phyloP scores from a whole-genome alignment of 352 stramenopile species.

The Thraustochytrium striatum region DNA sequence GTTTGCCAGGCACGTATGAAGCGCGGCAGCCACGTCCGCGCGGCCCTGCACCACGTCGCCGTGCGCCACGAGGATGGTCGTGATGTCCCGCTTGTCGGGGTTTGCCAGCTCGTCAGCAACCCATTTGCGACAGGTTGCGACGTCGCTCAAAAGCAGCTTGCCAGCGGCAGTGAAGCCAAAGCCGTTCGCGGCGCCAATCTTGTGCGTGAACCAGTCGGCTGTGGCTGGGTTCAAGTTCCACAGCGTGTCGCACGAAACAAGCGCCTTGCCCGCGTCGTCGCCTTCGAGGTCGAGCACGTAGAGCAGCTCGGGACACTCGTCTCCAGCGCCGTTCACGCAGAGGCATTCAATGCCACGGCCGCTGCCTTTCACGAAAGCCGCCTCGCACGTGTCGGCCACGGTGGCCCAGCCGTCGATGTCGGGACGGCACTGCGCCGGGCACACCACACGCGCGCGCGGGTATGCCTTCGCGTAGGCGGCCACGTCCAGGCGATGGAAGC shows the following conservation, averaged over 20 bases:
- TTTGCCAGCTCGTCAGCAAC: neutral
- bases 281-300: conserved; percentile 17
- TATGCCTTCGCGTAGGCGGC: neutral
- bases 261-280: neutral
- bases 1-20: too few relatives aligned
- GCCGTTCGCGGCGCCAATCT: conserved; percentile 11
- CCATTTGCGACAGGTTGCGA: neutral
- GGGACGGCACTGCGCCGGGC: neutral
- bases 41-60: neutral
- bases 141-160: neutral
- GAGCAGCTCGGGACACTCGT: neutral
- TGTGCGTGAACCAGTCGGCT: neutral
- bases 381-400: neutral
- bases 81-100: neutral
- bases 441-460: conserved; percentile 3
- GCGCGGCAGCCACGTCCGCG: too few relatives aligned
- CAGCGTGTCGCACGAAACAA: conserved; percentile 9
- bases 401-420: neutral
- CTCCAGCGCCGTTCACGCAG: neutral
- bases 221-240: conserved; percentile 8
- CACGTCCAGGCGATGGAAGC: conserved; percentile 4
- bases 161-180: conserved; percentile 14
- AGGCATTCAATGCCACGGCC: neutral
- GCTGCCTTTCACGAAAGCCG: neutral
- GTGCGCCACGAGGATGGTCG: conserved; percentile 15